Conservation (phyloP, 2,329 filamentous ascomycete species). For the Exophiala lecanii-corni region DNA sequence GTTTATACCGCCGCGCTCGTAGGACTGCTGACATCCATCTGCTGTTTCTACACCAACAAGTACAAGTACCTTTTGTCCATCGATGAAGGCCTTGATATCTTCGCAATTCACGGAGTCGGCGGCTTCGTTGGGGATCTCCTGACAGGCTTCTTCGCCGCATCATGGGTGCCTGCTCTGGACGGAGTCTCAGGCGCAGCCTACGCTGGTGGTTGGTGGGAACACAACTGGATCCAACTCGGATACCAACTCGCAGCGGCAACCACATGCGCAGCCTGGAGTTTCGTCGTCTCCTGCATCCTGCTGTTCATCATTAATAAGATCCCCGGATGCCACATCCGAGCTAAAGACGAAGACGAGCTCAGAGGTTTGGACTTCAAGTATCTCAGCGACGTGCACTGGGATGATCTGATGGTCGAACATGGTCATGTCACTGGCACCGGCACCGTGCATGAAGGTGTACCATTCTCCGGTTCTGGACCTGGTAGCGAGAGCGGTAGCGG, state of each 20-base stretch:
- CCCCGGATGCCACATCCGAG: conserved; percentile 53
- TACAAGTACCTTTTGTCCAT: conserved; percentile 50
- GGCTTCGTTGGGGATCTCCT: conserved; percentile 54
- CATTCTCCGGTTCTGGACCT: conserved; percentile 11
- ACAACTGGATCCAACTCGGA: conserved; percentile 52
- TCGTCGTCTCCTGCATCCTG: conserved; percentile 48
- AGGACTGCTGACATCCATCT: conserved; percentile 48
- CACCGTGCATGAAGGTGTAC: conserved; percentile 10
- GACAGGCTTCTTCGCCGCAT: conserved; percentile 54
- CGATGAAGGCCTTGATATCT: conserved; percentile 57
- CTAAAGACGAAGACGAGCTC: conserved; percentile 51
- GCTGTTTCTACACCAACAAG: conserved; percentile 45
- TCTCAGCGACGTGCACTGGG: conserved; percentile 34
- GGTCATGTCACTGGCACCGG: neutral
- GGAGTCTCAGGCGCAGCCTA: conserved; percentile 44
- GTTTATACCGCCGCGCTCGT: conserved; percentile 45
- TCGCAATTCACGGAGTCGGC: conserved; percentile 55
- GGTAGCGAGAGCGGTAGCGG: conserved; percentile 13
- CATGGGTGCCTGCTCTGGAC: conserved; percentile 48
- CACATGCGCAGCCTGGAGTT: conserved; percentile 52
- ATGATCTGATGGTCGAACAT: conserved; percentile 4
- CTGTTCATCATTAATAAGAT: conserved; percentile 55
- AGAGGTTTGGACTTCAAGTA: conserved; percentile 51
- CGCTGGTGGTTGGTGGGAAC: conserved; percentile 48
- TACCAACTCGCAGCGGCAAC: conserved; percentile 53